Percentiles rank a stretch among this genome's conserved stretches.
phyloP scores from a whole-genome alignment of 345 rosid genomes.

The Gossypium bickii region DNA sequence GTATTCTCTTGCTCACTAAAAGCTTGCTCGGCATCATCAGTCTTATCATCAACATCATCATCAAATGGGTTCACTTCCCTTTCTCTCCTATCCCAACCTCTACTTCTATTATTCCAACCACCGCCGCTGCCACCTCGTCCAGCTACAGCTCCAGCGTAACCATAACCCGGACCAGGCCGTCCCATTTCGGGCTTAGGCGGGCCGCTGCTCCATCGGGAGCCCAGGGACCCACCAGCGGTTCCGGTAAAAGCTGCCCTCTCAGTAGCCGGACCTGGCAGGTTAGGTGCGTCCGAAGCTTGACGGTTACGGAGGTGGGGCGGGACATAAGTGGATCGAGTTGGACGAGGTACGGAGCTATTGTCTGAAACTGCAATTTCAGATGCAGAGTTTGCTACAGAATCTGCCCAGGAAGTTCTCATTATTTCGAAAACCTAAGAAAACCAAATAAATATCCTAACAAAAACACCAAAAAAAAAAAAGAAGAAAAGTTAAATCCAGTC shows the following conservation, averaged over 20 bases:
- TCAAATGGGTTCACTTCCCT: conserved; percentile 92
- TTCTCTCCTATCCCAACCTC: conserved; percentile 80
- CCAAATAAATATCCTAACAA: neutral
- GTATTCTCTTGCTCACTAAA: conserved; percentile 62
- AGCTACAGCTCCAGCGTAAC: conserved; percentile 37
- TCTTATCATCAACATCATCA: conserved; percentile 46
- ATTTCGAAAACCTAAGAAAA: conserved; percentile 30
- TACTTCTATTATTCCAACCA: conserved; percentile 57
- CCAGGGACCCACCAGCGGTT: conserved; percentile 41
- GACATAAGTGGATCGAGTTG: conserved; percentile 50
- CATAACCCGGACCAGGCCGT: conserved; percentile 30
- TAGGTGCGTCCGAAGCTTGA: conserved; percentile 39
- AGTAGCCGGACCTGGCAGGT: conserved; percentile 22
- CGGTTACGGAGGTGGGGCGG: conserved; percentile 88
- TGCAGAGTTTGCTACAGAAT: conserved; percentile 75
- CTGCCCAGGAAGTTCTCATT: conserved; percentile 88
- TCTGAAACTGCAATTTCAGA: conserved; percentile 61
- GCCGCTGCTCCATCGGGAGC: conserved; percentile 11
- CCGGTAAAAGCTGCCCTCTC: conserved; percentile 17
- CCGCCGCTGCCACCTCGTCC: conserved; percentile 41
- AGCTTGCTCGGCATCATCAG: conserved; percentile 32
- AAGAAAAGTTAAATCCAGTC: neutral
- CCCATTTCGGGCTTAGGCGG: conserved; percentile 25
- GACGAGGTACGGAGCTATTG: conserved; percentile 2
- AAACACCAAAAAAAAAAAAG: neutral